Evolutionary conservation across 768 basidiomycete genomes (phyloP).

Genomic region (Podaxis sp.): DNA sequence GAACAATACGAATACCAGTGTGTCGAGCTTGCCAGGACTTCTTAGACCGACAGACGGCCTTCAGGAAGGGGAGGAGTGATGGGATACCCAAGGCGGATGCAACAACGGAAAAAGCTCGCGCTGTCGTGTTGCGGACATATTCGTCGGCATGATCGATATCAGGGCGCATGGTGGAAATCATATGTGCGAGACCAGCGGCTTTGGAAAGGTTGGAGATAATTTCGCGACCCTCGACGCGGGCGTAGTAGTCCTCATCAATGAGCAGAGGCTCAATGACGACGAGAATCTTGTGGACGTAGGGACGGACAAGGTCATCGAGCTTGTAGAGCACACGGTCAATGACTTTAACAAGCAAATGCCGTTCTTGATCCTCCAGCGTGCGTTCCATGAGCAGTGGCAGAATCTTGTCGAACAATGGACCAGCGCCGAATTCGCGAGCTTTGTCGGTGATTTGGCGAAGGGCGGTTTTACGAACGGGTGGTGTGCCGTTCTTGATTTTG

Average conservation of each 20-base stretch:
- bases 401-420: constrained; percentile 98
- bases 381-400: constrained; percentile 97
- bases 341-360: constrained; percentile 97
- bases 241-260: constrained; percentile 97
- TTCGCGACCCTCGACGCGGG: constrained; percentile 97
- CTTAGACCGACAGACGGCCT: constrained; percentile 97
- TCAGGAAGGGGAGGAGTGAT: constrained; percentile 94
- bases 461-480: constrained; percentile 96
- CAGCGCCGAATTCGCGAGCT: constrained; percentile 97
- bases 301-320: constrained; percentile 96
- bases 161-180: constrained; percentile 99
- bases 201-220: constrained; percentile 99
- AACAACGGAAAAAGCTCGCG: constrained; percentile 97
- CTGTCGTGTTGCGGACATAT: constrained; percentile 98
- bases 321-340: constrained; percentile 99
- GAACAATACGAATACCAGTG: constrained; percentile 98
- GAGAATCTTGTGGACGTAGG: constrained; percentile 98
- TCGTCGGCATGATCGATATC: constrained; percentile 99
- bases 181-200: constrained; percentile 97
- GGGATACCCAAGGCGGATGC: constrained; percentile 98
- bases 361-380: constrained; percentile 96
- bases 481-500: constrained; percentile 99
- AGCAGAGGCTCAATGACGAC: constrained; percentile 99
- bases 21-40: constrained; percentile 99
- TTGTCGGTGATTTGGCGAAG: constrained; percentile 99